phyloP scores from a whole-genome alignment of 306 rosid species.

The Dicorynia guianensis region DNA sequence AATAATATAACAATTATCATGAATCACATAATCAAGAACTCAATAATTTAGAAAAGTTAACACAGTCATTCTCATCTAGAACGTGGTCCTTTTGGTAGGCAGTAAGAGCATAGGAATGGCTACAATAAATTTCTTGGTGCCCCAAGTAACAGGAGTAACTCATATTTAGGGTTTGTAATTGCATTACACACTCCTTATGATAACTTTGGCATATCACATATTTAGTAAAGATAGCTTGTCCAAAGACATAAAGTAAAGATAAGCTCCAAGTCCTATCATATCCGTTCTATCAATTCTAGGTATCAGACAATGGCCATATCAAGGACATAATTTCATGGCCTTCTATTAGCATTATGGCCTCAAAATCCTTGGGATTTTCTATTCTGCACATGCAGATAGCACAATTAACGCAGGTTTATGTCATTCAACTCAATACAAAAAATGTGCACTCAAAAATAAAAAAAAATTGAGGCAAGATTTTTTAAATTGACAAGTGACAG shows the following conservation, averaged over 20 bases:
- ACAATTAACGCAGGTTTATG: slow-evolving; percentile 18
- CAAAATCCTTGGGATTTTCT: slow-evolving; percentile 5
- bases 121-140: background rate
- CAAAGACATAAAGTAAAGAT: background rate
- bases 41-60: slow-evolving; percentile 36
- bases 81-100: slow-evolving; percentile 10
- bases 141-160: background rate
- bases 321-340: slow-evolving; percentile 9
- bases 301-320: slow-evolving; percentile 2
- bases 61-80: slow-evolving; percentile 23
- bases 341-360: slow-evolving; percentile 6
- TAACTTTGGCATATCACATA: background rate
- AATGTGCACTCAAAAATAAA: background rate
- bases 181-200: slow-evolving; percentile 2
- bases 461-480: background rate
- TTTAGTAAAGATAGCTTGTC: background rate
- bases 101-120: slow-evolving; percentile 11
- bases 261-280: background rate
- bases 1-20: slow-evolving; percentile 9
- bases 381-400: background rate
- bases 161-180: background rate
- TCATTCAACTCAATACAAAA: background rate
- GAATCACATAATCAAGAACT: slow-evolving; percentile 18
- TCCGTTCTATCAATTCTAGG: background rate
- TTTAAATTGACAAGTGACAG: background rate